Evolutionary conservation across 2,329 filamentous ascomycete species (phyloP), one percentile per base, ranked within the genome.

Genomic region (Stenocarpella maydis): DNA sequence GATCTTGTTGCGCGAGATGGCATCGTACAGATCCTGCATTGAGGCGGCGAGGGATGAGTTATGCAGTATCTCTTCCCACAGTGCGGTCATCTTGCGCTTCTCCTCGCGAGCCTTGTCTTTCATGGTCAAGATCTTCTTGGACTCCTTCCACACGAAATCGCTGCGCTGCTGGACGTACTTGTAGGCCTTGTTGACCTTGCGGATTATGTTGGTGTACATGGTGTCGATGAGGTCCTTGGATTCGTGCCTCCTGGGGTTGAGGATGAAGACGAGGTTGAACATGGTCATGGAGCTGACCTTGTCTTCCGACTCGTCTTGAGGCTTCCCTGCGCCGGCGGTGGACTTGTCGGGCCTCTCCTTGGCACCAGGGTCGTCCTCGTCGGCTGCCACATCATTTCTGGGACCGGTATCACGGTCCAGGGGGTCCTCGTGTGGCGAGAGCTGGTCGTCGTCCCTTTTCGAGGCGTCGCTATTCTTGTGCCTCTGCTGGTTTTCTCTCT

Each of bases 181-280:
- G 77, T 97, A 88, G 4, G 93, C 93, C 82, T 95, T 97, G 77
- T 94, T 95, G 75, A 97, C 91, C 80, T 97, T 97, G 79, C 95
- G 96, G 72, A 95, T 91, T 47, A 98, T 91, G 78, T 97, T 92
- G 66, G 92, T 87, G 78, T 97, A 97, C 77, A 98, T 80, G 6
- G 83, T 90, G 72, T 97, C 92, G 52, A 91, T 88, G 54, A 97
- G 76, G 83, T 87, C 85, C 68, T 92, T 92, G 73, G 92, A 90
- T 76, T 97, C 92, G 68, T 95, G 85, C 65, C 91, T 89, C 61
- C 91, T 91, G 3, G 94, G 92, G 73, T 93, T 92, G 73, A 98
- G 83, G 63, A 97, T 92, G 78, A 98, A 98, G 28, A 98, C 94
- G 14, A 98, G 88, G 78, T 98, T 97, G 81, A 99, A 99, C 95